A percentile compares a stretch with the other conserved stretches of the same genome.
phyloP scores from a whole-genome alignment of 768 basidiomycete genomes.

The Macrocybe gigantea region DNA sequence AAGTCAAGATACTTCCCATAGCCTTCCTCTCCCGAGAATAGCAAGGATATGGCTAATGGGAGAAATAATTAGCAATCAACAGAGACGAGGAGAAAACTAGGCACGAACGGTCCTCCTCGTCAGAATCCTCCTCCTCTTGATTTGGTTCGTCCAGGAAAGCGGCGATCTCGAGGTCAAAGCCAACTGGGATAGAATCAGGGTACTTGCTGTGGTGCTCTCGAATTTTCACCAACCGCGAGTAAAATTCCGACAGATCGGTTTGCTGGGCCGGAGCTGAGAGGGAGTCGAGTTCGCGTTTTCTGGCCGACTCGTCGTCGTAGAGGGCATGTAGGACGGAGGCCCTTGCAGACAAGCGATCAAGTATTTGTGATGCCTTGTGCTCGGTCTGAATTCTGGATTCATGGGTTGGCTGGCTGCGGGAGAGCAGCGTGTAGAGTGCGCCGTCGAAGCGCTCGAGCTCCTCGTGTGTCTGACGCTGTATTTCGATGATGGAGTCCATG shows the following conservation, averaged over 20 bases:
- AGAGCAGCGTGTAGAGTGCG: constrained; percentile 79
- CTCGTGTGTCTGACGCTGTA: constrained; percentile 94
- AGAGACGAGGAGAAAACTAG: constrained; percentile 3
- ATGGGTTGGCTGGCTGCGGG: constrained; percentile 57
- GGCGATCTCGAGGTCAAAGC: constrained; percentile 81
- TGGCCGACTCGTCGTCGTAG: constrained; percentile 73
- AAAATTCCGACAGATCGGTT: constrained; percentile 89
- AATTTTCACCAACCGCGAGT: constrained; percentile 91
- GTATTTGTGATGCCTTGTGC: constrained; percentile 87
- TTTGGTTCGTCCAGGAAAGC: constrained; percentile 73
- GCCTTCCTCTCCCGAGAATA: constrained; percentile 95
- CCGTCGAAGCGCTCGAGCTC: constrained; percentile 91
- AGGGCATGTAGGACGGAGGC: constrained; percentile 57
- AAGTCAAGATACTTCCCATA: constrained; percentile 95
- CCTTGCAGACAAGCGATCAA: constrained; percentile 75
- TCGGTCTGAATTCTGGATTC: constrained; percentile 67
- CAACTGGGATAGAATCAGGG: constrained; percentile 79
- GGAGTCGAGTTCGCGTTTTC: constrained; percentile 60
- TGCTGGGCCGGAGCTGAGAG: constrained; percentile 54
- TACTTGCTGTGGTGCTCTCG: constrained; percentile 96
- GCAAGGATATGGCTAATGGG: constrained; percentile 59
- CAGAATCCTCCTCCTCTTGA: constrained; percentile 71
- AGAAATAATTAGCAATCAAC: constrained; percentile 3
- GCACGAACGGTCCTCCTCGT: constrained; percentile 82
- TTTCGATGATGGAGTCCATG: constrained; percentile 93